Percentiles rank a stretch among this genome's conserved stretches.
Conservation (phyloP, 352 stramenopile species). For the Blastocystis sp. region DNA sequence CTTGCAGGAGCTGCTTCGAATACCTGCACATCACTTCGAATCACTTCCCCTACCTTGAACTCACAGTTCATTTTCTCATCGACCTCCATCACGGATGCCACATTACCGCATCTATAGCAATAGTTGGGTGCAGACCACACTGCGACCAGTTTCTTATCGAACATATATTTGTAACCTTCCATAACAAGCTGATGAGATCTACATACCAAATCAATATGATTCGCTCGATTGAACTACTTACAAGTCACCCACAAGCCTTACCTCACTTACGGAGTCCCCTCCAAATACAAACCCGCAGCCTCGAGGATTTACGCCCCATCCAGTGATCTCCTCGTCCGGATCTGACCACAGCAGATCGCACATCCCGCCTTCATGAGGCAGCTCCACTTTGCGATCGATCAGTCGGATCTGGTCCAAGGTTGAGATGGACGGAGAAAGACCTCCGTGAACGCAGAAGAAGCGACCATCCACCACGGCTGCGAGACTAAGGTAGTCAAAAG, state of each 20-base stretch:
- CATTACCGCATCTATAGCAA: conserved; percentile 96
- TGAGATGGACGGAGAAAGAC: conserved; percentile 73
- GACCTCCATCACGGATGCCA: conserved; percentile 94
- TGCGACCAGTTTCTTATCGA: conserved; percentile 87
- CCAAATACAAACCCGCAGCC: conserved; percentile 22
- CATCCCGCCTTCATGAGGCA: conserved; percentile 57
- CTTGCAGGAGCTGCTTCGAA: conserved; percentile 11
- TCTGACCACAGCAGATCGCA: conserved; percentile 59
- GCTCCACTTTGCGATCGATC: conserved; percentile 44
- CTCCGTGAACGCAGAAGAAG: conserved; percentile 97
- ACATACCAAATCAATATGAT: conserved; percentile 92
- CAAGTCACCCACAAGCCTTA: neutral
- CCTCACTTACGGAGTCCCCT: neutral
- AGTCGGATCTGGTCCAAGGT: conserved; percentile 25
- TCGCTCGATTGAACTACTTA: conserved; percentile 89
- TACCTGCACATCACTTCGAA: conserved; percentile 76
- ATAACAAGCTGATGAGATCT: conserved; percentile 91
- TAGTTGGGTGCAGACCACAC: conserved; percentile 98
- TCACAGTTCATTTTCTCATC: conserved; percentile 85
- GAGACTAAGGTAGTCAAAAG: conserved; percentile 98
- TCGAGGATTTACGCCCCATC: conserved; percentile 69
- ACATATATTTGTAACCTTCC: conserved; percentile 78
- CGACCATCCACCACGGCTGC: conserved; percentile 96
- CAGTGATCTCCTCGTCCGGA: conserved; percentile 79
- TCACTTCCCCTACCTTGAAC: conserved; percentile 92